These are phyloP conservation scores for Oropetium thomaeum DNA, from an alignment of 176 grass and related monocot genomes.

Conservation along the genomic window DNA sequence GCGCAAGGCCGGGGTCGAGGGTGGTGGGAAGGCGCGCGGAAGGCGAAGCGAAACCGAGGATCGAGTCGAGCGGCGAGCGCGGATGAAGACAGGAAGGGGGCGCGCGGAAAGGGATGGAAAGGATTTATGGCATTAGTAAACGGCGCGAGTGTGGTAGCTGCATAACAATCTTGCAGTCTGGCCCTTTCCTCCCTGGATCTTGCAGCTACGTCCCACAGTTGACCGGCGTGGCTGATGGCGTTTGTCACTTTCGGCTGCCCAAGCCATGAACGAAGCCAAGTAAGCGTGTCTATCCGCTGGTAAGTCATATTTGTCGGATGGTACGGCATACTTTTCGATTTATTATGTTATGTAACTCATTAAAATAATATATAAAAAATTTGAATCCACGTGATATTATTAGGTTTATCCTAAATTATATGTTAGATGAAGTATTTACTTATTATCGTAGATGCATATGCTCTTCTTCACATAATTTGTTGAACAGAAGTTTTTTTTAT, in stretches of 20 bases:
- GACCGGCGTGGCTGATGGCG: not conserved
- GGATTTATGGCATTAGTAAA: constrained; percentile 1
- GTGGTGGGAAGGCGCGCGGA: constrained; percentile 28
- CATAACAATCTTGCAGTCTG: not conserved
- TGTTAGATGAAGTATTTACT: too few species aligned
- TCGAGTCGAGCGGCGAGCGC: not conserved
- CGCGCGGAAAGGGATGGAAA: not conserved
- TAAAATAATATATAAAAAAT: not conserved
- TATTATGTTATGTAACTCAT: not conserved
- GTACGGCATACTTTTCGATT: not conserved
- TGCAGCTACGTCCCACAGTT: not conserved
- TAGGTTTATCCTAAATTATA: too few species aligned
- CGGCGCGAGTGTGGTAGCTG: not conserved
- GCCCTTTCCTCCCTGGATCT: not conserved
- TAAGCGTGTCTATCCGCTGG: not conserved
- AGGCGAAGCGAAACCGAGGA: constrained; percentile 4
- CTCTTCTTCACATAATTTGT: too few species aligned
- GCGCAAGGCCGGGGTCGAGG: not conserved
- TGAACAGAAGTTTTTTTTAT: too few species aligned
- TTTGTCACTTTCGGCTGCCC: not conserved
- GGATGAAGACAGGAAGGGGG: not conserved
- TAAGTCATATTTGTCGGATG: not conserved
- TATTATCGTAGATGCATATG: too few species aligned
- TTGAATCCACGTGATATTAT: too few species aligned
- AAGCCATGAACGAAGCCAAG: not conserved